phyloP scores from a whole-genome alignment of 1,284 basidiomycete species.

The Vanrija humicola region DNA sequence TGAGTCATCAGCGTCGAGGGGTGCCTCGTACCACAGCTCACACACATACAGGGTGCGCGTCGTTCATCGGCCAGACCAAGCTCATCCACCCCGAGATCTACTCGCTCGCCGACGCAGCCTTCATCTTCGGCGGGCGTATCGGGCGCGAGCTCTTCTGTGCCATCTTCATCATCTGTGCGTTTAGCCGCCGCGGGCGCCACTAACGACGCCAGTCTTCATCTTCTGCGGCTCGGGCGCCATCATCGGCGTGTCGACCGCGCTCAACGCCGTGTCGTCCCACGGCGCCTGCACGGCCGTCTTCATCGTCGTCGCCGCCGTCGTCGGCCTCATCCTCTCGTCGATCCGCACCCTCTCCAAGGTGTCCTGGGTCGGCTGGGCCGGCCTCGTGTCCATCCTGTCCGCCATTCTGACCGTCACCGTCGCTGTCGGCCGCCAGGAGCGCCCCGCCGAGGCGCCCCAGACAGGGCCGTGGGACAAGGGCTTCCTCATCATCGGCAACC shows the following conservation, averaged over 20 bases:
- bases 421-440: conserved; percentile 39
- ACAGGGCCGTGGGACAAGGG: conserved; percentile 33
- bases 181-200: no score
- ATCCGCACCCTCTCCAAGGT: conserved; percentile 36
- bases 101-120: conserved; percentile 28
- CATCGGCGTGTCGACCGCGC: conserved; percentile 28
- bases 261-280: conserved; percentile 36
- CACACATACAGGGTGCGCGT: no score
- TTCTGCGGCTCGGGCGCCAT: conserved; percentile 28
- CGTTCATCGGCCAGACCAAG: conserved; percentile 18
- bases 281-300: conserved; percentile 39
- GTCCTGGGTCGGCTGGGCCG: conserved; percentile 40
- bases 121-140: conserved; percentile 21
- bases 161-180: conserved; percentile 8
- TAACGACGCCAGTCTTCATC: conserved; percentile 6
- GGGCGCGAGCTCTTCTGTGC: conserved; percentile 26
- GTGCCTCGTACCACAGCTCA: no score
- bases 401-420: conserved; percentile 37
- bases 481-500: conserved; percentile 25
- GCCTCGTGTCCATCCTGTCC: conserved; percentile 26
- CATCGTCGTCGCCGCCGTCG: conserved; percentile 27
- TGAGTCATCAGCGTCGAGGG: no score
- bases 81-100: conserved; percentile 21
- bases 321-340: conserved; percentile 28
- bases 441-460: conserved; percentile 40